A percentile compares a stretch with the other conserved stretches of the same genome.
Conservation (phyloP, 2,329 filamentous ascomycete genomes). For the Truncatella angustata region DNA sequence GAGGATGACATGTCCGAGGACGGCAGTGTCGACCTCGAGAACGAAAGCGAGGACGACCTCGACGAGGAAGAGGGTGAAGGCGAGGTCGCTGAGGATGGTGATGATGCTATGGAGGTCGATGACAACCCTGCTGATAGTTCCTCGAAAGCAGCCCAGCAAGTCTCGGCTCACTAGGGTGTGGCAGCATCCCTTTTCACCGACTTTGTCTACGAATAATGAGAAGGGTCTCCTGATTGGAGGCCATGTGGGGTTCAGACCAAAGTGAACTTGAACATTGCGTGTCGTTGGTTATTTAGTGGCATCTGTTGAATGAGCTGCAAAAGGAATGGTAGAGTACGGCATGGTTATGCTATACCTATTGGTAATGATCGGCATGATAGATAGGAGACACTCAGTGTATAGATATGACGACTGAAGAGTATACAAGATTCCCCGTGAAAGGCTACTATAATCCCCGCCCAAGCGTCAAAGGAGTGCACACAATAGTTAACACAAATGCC, state of each 20-base stretch:
- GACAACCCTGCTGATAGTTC: constrained; percentile 22
- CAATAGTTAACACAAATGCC: too few relatives aligned
- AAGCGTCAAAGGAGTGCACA: too few relatives aligned
- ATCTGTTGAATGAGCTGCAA: not conserved
- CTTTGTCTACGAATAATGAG: not conserved
- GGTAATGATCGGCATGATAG: constrained; percentile 5
- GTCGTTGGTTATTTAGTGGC: not conserved
- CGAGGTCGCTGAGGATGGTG: constrained; percentile 26
- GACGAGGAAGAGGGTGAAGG: constrained; percentile 49
- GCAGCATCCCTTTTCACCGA: not conserved
- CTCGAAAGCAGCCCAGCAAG: constrained; percentile 19
- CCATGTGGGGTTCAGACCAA: not conserved
- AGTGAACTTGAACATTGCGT: not conserved
- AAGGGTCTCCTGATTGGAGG: not conserved
- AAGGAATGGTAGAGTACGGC: too few relatives aligned
- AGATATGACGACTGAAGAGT: not conserved
- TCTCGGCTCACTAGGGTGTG: constrained; percentile 24
- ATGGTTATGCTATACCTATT: too few relatives aligned
- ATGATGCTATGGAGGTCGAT: constrained; percentile 43
- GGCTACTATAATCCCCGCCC: too few relatives aligned
- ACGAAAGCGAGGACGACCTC: constrained; percentile 66
- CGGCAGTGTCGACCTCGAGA: constrained; percentile 70
- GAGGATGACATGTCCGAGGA: constrained; percentile 66
- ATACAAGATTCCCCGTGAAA: constrained; percentile 2
- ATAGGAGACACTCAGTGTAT: not conserved